Evolutionary conservation across 805 yeast genomes (phyloP).

Genomic region (Wickerhamiella hasegawae): DNA sequence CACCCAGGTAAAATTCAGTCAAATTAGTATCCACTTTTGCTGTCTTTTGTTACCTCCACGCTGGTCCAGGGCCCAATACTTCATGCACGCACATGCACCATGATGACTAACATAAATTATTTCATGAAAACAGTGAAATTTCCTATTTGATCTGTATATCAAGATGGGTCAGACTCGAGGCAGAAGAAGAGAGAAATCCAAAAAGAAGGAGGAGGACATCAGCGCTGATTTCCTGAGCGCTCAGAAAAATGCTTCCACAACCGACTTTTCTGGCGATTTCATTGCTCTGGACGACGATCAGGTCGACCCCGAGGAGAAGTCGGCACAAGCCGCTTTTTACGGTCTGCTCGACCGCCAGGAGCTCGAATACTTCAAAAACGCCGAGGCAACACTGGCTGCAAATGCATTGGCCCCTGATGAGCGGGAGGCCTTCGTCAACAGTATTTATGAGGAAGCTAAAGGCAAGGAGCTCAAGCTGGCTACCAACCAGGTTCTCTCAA

Average conservation of each 20-base stretch:
- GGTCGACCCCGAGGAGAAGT: conserved; percentile 4
- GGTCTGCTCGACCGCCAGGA: conserved; percentile 78
- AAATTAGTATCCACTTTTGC: too few species aligned
- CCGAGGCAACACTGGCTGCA: conserved; percentile 71
- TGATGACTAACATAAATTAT: too few species aligned
- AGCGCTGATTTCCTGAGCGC: neutral
- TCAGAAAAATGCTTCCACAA: neutral
- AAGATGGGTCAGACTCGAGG: conserved; percentile 6
- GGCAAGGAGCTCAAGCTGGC: conserved; percentile 87
- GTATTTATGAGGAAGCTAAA: conserved; percentile 69
- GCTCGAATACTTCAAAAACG: conserved; percentile 80
- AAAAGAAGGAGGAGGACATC: conserved; percentile 4
- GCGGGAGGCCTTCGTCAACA: conserved; percentile 48
- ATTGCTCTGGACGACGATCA: conserved; percentile 14
- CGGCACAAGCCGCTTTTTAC: conserved; percentile 36
- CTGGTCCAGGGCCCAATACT: too few species aligned
- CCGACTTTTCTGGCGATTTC: conserved; percentile 13
- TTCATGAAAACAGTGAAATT: neutral
- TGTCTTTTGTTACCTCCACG: too few species aligned
- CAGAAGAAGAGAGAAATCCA: conserved; percentile 10
- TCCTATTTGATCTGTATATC: neutral
- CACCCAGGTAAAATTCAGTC: too few species aligned
- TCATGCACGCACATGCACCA: too few species aligned
- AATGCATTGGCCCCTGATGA: conserved; percentile 72
- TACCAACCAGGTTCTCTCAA: conserved; percentile 89